A percentile compares a stretch with the other conserved stretches of the same genome.
phyloP scores from a whole-genome alignment of 768 basidiomycete genomes.

The Kwoniella heveanensis region DNA sequence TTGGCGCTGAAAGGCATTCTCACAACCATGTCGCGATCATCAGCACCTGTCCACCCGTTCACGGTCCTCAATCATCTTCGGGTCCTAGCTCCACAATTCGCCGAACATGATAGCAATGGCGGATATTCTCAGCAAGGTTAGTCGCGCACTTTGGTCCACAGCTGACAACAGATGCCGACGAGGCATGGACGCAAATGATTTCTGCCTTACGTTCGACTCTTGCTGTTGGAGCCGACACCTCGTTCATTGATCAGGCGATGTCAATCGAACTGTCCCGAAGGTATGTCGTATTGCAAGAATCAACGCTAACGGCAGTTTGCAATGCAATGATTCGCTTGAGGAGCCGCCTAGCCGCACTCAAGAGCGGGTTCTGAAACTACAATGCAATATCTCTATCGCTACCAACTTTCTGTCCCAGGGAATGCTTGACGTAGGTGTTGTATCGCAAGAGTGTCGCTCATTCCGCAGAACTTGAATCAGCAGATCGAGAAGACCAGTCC shows the following conservation, averaged over 20 bases:
- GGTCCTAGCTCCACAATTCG: conserved; percentile 84
- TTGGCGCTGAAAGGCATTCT: conserved; percentile 69
- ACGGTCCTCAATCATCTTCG: conserved; percentile 69
- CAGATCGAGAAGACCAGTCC: conserved; percentile 83
- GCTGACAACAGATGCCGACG: conserved; percentile 48
- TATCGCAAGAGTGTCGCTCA: too few species aligned
- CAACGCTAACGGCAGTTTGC: conserved; percentile 61
- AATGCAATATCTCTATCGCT: conserved; percentile 82
- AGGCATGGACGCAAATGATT: conserved; percentile 53
- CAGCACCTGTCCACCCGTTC: conserved; percentile 71
- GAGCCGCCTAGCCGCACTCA: conserved; percentile 67
- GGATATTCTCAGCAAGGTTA: conserved; percentile 84
- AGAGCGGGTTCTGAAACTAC: conserved; percentile 84
- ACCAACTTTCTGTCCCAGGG: conserved; percentile 90
- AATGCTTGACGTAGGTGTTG: conserved; percentile 70
- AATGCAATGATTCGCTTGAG: conserved; percentile 77
- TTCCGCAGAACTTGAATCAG: conserved; percentile 73
- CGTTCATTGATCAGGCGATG: conserved; percentile 45
- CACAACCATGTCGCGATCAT: conserved; percentile 70
- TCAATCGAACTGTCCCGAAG: conserved; percentile 35
- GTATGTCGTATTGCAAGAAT: conserved; percentile 29
- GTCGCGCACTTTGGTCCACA: background rate
- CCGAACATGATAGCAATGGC: conserved; percentile 63
- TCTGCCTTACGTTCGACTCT: conserved; percentile 34
- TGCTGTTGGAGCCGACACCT: background rate